A percentile compares a stretch with the other conserved stretches of the same genome.
phyloP scores from a whole-genome alignment of 1,284 basidiomycete species.

The Sphaerobolus stellatus region DNA sequence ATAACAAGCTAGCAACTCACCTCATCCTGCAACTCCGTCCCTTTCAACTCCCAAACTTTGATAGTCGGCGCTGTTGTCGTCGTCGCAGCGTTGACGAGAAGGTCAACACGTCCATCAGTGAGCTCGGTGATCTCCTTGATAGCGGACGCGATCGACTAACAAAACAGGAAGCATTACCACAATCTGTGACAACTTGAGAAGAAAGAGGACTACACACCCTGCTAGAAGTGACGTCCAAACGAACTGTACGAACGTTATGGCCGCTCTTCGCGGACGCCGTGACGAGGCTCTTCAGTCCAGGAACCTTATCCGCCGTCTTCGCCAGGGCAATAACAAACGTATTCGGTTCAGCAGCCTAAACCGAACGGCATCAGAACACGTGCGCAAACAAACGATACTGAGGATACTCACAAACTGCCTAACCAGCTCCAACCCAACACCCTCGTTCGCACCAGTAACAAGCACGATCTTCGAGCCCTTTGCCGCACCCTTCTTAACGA shows the following conservation, averaged over 20 bases:
- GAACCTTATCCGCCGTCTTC: conserved; percentile 4
- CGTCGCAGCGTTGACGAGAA: conserved; percentile 7
- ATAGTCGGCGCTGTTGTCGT: not conserved
- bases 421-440: conserved; percentile 7
- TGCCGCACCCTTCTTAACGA: conserved; percentile 11
- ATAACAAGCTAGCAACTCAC: not conserved
- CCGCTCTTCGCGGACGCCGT: conserved; percentile 1
- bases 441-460: conserved; percentile 9
- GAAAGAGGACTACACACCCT: conserved; percentile 3
- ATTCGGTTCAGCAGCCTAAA: not conserved
- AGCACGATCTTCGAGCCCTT: conserved; percentile 8
- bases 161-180: not conserved
- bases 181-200: not conserved
- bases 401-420: conserved; percentile 10
- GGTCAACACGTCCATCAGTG: conserved; percentile 11
- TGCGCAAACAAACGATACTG: not conserved
- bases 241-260: conserved; percentile 9
- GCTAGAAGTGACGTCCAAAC: not conserved
- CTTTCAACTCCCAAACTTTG: conserved; percentile 5
- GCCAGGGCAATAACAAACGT: conserved; percentile 12
- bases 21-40: conserved; percentile 5
- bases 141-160: conserved; percentile 3
- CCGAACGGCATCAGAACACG: not conserved
- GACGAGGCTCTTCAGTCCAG: conserved; percentile 2
- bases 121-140: conserved; percentile 8